Evolutionary conservation across 2,329 filamentous ascomycete species (phyloP).

Genomic region (Fusarium sacchari): DNA sequence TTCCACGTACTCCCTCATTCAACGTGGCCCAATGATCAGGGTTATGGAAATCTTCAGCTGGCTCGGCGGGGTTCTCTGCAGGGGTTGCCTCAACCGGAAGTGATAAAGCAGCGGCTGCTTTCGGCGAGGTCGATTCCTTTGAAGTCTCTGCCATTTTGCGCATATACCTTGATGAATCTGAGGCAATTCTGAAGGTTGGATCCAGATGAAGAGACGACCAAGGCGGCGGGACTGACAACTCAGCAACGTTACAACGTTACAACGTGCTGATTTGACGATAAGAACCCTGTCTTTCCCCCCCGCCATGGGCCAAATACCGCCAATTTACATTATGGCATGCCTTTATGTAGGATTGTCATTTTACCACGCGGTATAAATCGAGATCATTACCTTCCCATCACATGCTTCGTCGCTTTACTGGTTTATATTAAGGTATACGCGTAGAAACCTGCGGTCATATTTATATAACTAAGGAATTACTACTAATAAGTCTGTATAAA

Average conservation of each 20-base stretch:
- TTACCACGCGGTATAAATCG: neutral
- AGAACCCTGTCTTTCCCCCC: neutral
- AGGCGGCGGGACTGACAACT: neutral
- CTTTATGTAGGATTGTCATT: neutral
- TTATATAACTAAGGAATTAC: neutral
- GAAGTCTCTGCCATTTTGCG: neutral
- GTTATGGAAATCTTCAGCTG: constrained; percentile 1
- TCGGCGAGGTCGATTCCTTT: fast-evolving
- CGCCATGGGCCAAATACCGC: neutral
- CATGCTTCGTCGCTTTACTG: neutral
- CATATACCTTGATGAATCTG: fast-evolving
- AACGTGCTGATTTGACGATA: neutral
- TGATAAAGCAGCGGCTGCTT: neutral
- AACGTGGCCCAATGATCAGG: constrained; percentile 8
- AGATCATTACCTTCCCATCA: neutral
- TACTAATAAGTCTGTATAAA: too few species aligned
- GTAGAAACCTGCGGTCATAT: fast-evolving
- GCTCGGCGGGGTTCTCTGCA: neutral
- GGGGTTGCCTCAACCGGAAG: neutral
- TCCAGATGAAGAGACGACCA: too few species aligned
- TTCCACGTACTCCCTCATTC: neutral
- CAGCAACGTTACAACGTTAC: neutral
- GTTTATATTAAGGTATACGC: neutral
- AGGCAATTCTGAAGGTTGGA: fast-evolving
- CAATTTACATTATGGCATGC: neutral